Base-by-base conservation (phyloP, 805 yeast species). In the Wickerhamiella parazyma region DNA sequence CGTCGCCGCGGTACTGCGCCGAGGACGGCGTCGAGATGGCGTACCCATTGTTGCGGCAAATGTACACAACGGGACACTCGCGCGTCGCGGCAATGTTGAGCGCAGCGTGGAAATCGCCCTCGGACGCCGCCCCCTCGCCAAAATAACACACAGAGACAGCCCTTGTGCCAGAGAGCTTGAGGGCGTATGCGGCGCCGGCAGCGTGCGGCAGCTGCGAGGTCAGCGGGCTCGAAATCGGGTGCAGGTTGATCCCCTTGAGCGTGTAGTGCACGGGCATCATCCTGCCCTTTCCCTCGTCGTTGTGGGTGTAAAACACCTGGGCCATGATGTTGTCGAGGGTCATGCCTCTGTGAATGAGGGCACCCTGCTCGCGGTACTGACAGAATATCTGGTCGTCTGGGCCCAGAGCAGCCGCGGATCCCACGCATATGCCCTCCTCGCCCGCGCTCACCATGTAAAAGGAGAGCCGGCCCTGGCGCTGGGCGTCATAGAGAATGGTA, bases 121-220 rank as follows among this genome's bases (percentile, higher is more conserved):
- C 64, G 12, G 62, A 57, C 0, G 63, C 62, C 2, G 64, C 63
- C 2, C 64, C 64, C 41, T 59, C 64, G 8, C 64, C 64, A 45
- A 59, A 56, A 41, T 55, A 59, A 46, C 60, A 55, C 18, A 59
- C 51, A 6, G 53, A 49, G 24, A 54, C 48, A 3, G 55, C 56
- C 14, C 50, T 46, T n/a, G 47, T 50, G 20, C 58, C 59, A 21
- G 24, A 22, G 18, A 59, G 46, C 48, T 59, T 59, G 35, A 59
- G 47, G 2, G 61, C 60, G 34, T 59, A 59, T n/a, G 62, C 64
- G 3, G 63, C 62, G 9, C 64, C 64, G 6, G 61, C 58, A 16
- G 63, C 63, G 41, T 59, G 64, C 5, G 64, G 62, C 22, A 59
- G 46, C 51, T 59, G 64, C 2, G 64, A 58, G 4, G 62, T 59